A percentile compares a stretch with the other conserved stretches of the same genome.
Evolutionary conservation across 208 protist species (phyloP).

Genomic region (Angomonas deanei): DNA sequence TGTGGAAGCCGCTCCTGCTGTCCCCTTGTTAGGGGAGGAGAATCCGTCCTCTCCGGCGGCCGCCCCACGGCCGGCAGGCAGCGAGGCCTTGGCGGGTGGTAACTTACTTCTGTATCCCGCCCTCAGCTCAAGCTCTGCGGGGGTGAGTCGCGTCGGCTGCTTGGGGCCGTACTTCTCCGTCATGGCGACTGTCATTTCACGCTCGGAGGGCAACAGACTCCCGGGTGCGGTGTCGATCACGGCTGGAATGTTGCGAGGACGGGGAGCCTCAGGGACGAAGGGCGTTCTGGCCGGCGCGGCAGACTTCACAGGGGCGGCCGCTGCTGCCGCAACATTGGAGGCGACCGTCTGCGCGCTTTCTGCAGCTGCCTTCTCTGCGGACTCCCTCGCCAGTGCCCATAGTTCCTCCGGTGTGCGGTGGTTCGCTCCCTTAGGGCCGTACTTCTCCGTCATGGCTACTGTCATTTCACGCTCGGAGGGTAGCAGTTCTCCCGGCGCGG

Average conservation of each 20-base stretch:
- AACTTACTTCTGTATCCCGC: neutral
- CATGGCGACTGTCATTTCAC: slow-evolving; percentile 9
- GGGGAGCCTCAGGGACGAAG: neutral
- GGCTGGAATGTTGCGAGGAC: neutral
- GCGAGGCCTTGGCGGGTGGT: neutral
- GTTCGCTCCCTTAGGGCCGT: slow-evolving; percentile 18
- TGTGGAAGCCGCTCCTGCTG: neutral
- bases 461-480: slow-evolving; percentile 14
- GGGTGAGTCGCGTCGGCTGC: slow-evolving; percentile 3
- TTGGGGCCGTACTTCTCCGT: slow-evolving; percentile 17
- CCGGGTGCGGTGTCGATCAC: neutral
- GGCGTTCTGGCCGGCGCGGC: neutral
- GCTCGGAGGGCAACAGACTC: slow-evolving; percentile 6
- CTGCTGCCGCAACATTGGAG: neutral
- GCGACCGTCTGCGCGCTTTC: neutral
- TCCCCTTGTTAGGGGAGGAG: neutral
- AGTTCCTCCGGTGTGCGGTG: slow-evolving; percentile 3
- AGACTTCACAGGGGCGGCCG: neutral
- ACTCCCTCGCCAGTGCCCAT: neutral
- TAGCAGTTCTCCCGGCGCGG: neutral
- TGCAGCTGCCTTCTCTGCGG: neutral
- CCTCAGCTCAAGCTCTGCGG: slow-evolving; percentile 2
- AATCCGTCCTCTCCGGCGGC: neutral
- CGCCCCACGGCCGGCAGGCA: neutral
- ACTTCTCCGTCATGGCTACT: slow-evolving; percentile 12